These are phyloP conservation scores for Neofusicoccum parvum DNA, from an alignment of 2,329 filamentous ascomycete species.

Conservation along the genomic window DNA sequence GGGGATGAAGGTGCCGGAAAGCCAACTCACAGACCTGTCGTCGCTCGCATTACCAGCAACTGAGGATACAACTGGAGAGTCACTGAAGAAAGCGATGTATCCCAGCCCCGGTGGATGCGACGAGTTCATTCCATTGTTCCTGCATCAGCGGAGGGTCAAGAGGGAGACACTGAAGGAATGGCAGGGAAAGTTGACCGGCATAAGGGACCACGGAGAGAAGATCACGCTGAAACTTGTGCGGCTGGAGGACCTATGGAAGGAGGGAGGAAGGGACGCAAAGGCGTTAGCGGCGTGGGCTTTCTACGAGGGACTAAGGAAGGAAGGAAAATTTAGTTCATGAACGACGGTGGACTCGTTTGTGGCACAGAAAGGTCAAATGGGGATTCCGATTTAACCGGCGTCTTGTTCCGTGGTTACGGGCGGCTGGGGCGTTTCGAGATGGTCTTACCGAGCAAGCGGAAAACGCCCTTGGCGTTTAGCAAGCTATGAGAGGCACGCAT, in stretches of 20 bases:
- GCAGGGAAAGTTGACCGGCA: conserved; percentile 56
- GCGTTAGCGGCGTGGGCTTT: conserved; percentile 57
- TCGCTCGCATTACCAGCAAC: conserved; percentile 47
- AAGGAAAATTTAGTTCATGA: conserved; percentile 42
- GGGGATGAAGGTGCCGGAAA: conserved; percentile 51
- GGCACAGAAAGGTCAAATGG: background rate
- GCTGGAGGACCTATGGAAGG: conserved; percentile 56
- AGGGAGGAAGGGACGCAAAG: conserved; percentile 59
- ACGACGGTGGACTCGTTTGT: background rate
- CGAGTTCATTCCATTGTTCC: conserved; percentile 60
- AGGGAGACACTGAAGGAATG: conserved; percentile 52
- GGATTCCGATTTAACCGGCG: too few species aligned
- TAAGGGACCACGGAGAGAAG: conserved; percentile 59
- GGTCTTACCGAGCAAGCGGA: too few species aligned
- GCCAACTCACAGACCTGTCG: conserved; percentile 58
- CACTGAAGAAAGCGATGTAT: conserved; percentile 54
- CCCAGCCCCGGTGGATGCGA: conserved; percentile 59
- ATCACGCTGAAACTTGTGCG: conserved; percentile 60
- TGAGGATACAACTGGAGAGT: conserved; percentile 29
- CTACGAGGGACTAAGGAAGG: conserved; percentile 55
- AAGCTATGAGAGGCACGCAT: too few species aligned
- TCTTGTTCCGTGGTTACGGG: too few species aligned
- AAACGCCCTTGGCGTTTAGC: too few species aligned
- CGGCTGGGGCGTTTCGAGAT: too few species aligned
- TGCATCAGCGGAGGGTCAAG: conserved; percentile 57